phyloP scores from a whole-genome alignment of 352 stramenopile species.

The Phytophthora cactorum region DNA sequence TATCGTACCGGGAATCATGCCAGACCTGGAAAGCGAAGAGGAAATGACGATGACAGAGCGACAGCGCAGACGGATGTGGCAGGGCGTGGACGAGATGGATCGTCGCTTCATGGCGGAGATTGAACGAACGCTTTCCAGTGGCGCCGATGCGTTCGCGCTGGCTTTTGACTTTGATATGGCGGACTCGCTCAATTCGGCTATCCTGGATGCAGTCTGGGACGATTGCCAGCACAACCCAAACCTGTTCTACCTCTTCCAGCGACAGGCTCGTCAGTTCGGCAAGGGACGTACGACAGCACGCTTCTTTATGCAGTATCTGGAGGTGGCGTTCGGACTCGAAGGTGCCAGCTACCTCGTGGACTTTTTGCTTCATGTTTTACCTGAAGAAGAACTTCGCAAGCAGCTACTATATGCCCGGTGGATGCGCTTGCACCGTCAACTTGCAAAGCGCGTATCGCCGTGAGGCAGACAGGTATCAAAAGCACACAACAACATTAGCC shows the following conservation, averaged over 20 bases:
- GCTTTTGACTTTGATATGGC: slow-evolving; percentile 67
- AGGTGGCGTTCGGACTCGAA: slow-evolving; percentile 79
- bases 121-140: slow-evolving; percentile 46
- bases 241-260: slow-evolving; percentile 85
- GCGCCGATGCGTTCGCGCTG: slow-evolving; percentile 21
- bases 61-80: slow-evolving; percentile 60
- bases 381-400: slow-evolving; percentile 66
- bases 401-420: slow-evolving; percentile 69
- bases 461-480: slow-evolving; percentile 15
- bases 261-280: slow-evolving; percentile 78
- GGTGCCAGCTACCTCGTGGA: slow-evolving; percentile 81
- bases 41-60: slow-evolving; percentile 16
- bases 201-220: slow-evolving; percentile 85
- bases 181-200: slow-evolving; percentile 73
- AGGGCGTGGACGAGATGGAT: slow-evolving; percentile 80
- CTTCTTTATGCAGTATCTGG: slow-evolving; percentile 83
- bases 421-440: slow-evolving; percentile 66
- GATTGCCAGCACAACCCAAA: slow-evolving; percentile 87
- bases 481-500: slow-evolving; percentile 14
- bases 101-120: slow-evolving; percentile 69
- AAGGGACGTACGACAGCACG: slow-evolving; percentile 57
- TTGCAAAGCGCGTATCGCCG: slow-evolving; percentile 63
- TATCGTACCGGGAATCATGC: slow-evolving; percentile 10
- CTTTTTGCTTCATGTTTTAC: slow-evolving; percentile 83
- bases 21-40: slow-evolving; percentile 17